A percentile compares a stretch with the other conserved stretches of the same genome.
These are phyloP conservation scores for Blastocystis sp. DNA, from an alignment of 352 stramenopile genomes.

Conservation along the genomic window DNA sequence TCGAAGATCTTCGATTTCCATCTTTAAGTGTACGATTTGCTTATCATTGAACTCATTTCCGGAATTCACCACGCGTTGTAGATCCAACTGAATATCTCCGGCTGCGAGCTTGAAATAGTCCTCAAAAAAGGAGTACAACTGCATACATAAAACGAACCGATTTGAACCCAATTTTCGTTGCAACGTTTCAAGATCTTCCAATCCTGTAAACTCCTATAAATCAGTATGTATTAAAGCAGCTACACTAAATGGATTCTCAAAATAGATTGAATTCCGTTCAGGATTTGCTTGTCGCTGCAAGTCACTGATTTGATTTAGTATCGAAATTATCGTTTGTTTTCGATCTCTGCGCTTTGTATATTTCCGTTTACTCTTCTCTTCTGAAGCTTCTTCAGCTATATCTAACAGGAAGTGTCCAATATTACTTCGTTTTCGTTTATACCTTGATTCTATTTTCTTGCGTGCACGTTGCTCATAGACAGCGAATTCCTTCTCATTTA, in stretches of 20 bases:
- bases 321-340: not conserved
- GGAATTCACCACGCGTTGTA: constrained; percentile 12
- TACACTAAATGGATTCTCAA: constrained; percentile 26
- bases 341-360: not conserved
- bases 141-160: constrained; percentile 36
- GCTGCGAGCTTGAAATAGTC: constrained; percentile 36
- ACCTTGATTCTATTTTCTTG: constrained; percentile 35
- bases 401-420: not conserved
- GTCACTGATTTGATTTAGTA: constrained; percentile 15
- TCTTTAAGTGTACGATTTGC: not conserved
- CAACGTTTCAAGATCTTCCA: constrained; percentile 11
- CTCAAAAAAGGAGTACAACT: constrained; percentile 36
- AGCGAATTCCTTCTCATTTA: not conserved
- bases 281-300: not conserved
- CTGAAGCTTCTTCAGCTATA: not conserved
- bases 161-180: constrained; percentile 23
- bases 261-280: constrained; percentile 13
- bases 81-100: constrained; percentile 1
- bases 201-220: not conserved
- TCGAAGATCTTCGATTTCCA: constrained; percentile 22
- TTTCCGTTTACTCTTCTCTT: constrained; percentile 23
- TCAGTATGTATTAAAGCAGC: not conserved
- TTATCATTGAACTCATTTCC: constrained; percentile 41
- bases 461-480: constrained; percentile 20
- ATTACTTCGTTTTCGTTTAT: constrained; percentile 14